These are phyloP conservation scores for Solanum sejunctum DNA, from an alignment of 257 asterid genomes.

Conservation along the genomic window DNA sequence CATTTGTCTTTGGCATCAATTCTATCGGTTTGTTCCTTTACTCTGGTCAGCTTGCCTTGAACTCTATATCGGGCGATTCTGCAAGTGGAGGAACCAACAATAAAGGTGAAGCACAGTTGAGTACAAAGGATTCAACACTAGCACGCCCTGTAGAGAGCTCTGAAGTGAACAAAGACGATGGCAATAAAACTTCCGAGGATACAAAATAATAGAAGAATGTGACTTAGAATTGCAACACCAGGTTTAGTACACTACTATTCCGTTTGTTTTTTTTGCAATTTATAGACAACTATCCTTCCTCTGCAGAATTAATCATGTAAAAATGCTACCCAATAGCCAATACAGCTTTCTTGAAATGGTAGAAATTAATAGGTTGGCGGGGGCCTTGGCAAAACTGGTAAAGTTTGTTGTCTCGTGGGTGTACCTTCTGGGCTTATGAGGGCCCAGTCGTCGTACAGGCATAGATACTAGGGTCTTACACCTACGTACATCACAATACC, in stretches of 20 bases:
- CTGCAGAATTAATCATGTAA: not conserved
- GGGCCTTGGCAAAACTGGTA: not conserved
- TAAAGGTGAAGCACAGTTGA: constrained; percentile 13
- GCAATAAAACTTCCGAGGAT: constrained; percentile 32
- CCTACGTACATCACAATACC: too few relatives aligned
- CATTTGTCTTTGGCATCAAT: constrained; percentile 75
- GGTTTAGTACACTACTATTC: not conserved
- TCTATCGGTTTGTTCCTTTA: constrained; percentile 67
- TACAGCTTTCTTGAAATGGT: not conserved
- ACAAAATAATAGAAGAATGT: constrained; percentile 12
- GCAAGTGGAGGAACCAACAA: constrained; percentile 4
- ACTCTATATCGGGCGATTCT: constrained; percentile 45
- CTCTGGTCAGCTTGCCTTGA: constrained; percentile 74
- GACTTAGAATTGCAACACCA: not conserved
- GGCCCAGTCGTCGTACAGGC: too few relatives aligned
- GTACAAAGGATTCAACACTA: constrained; percentile 16
- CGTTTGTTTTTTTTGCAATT: not conserved
- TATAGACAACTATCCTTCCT: not conserved
- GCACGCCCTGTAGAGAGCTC: constrained; percentile 16
- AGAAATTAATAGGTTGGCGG: not conserved
- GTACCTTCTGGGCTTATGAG: too few relatives aligned
- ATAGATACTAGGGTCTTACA: too few relatives aligned
- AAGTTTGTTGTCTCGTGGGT: not conserved
- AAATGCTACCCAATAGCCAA: not conserved
- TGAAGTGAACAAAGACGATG: constrained; percentile 11